Evolutionary conservation across 1,139 yeast species (phyloP).

Genomic region (Yamadazyma oceani): DNA sequence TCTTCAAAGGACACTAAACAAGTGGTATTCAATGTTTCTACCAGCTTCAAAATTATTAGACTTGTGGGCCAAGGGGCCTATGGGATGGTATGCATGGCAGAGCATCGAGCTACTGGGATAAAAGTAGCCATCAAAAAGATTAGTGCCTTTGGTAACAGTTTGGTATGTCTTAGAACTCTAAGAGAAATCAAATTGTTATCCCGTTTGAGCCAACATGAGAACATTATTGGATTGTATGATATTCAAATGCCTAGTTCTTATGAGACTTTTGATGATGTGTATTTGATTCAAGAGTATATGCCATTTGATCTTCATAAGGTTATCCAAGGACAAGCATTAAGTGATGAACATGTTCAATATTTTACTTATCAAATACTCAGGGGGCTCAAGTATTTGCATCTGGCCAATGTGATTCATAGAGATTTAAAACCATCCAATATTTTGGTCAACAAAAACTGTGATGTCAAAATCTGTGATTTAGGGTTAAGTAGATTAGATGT

Average conservation of each 20-base stretch:
- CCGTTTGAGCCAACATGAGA: constrained; percentile 41
- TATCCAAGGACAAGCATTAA: constrained; percentile 50
- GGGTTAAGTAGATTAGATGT: constrained; percentile 47
- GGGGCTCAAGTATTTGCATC: constrained; percentile 63
- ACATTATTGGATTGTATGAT: constrained; percentile 38
- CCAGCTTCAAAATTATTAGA: constrained; percentile 39
- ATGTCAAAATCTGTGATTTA: constrained; percentile 52
- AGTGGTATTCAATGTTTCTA: constrained; percentile 31
- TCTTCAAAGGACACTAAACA: constrained; percentile 11
- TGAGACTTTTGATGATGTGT: constrained; percentile 59
- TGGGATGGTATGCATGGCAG: constrained; percentile 44
- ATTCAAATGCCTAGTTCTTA: constrained; percentile 37
- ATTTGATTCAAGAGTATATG: constrained; percentile 70
- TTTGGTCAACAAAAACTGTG: constrained; percentile 35
- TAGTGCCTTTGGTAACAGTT: constrained; percentile 38
- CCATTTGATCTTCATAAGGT: constrained; percentile 65
- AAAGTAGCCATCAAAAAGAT: constrained; percentile 46
- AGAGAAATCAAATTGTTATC: constrained; percentile 40
- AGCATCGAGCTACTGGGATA: constrained; percentile 37
- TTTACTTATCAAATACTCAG: constrained; percentile 64
- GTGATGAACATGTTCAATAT: constrained; percentile 69
- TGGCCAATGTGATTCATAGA: constrained; percentile 49
- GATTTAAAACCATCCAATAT: constrained; percentile 43
- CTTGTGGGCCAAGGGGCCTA: constrained; percentile 50
- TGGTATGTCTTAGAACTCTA: constrained; percentile 41